Conservation (phyloP, 2,329 filamentous ascomycete species). For the Pseudogymnoascus destructans region DNA sequence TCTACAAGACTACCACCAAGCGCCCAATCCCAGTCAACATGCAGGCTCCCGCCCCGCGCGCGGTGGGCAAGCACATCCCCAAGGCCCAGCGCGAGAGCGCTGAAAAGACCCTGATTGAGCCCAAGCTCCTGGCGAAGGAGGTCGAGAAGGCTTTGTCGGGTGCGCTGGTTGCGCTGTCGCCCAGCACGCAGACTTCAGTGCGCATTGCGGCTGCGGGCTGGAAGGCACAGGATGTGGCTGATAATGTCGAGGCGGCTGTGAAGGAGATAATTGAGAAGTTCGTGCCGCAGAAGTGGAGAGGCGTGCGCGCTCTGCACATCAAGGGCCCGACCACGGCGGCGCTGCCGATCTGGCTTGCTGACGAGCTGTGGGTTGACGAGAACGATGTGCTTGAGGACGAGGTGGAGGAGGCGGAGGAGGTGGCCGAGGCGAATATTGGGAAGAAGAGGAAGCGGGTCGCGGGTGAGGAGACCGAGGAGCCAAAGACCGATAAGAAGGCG, state of each 20-base stretch:
- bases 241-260: conserved; percentile 66
- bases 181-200: conserved; percentile 67
- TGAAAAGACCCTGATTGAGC: conserved; percentile 28
- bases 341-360: conserved; percentile 86
- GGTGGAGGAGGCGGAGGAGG: conserved; percentile 33
- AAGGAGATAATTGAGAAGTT: conserved; percentile 61
- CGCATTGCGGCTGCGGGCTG: conserved; percentile 66
- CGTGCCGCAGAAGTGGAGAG: conserved; percentile 76
- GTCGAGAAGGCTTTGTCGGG: conserved; percentile 63
- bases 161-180: conserved; percentile 69
- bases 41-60: conserved; percentile 46
- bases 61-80: conserved; percentile 44
- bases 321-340: conserved; percentile 82
- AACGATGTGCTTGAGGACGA: conserved; percentile 54
- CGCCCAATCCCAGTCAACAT: conserved; percentile 74
- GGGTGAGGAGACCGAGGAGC: conserved; percentile 23
- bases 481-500: conserved; percentile 21
- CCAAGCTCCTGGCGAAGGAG: conserved; percentile 57
- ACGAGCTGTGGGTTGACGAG: conserved; percentile 77
- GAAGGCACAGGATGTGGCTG: conserved; percentile 60
- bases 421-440: conserved; percentile 38
- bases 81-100: conserved; percentile 37
- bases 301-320: conserved; percentile 72
- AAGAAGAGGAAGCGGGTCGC: conserved; percentile 39
- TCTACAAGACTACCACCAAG: conserved; percentile 75